These are phyloP conservation scores for Pseudogymnoascus sp. DNA, from an alignment of 2,329 filamentous ascomycete species.

Conservation along the genomic window DNA sequence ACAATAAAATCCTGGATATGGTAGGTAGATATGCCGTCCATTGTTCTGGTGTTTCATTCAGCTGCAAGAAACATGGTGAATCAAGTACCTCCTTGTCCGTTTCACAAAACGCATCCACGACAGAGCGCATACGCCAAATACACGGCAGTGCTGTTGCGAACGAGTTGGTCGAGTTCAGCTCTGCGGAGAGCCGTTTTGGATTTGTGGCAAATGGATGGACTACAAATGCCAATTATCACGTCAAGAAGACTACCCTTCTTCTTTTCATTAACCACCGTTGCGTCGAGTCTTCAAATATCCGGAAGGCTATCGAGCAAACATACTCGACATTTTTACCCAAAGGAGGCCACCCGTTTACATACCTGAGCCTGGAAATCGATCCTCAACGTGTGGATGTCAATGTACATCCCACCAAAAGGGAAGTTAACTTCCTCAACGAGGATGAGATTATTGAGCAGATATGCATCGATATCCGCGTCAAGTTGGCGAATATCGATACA, in stretches of 20 bases:
- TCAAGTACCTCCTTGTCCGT: conserved; percentile 76
- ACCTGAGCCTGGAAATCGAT: conserved; percentile 87
- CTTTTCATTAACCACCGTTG: conserved; percentile 96
- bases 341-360: conserved; percentile 87
- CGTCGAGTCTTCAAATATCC: conserved; percentile 83
- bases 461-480: conserved; percentile 70
- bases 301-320: conserved; percentile 84
- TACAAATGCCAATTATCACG: conserved; percentile 90
- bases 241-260: conserved; percentile 80
- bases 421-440: conserved; percentile 96
- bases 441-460: conserved; percentile 89
- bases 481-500: conserved; percentile 80
- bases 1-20: conserved; percentile 94
- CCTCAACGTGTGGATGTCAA: conserved; percentile 93
- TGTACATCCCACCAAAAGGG: conserved; percentile 91
- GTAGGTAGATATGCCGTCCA: conserved; percentile 91
- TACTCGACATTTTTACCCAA: conserved; percentile 87
- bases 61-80: conserved; percentile 94
- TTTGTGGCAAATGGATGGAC: conserved; percentile 76
- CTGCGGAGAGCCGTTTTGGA: conserved; percentile 70
- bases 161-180: conserved; percentile 72
- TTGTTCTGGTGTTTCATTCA: conserved; percentile 84
- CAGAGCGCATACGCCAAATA: conserved; percentile 85
- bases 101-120: conserved; percentile 61
- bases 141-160: conserved; percentile 80